Evolutionary conservation across 768 basidiomycete genomes (phyloP).

Genomic region (Mycena haematopus): DNA sequence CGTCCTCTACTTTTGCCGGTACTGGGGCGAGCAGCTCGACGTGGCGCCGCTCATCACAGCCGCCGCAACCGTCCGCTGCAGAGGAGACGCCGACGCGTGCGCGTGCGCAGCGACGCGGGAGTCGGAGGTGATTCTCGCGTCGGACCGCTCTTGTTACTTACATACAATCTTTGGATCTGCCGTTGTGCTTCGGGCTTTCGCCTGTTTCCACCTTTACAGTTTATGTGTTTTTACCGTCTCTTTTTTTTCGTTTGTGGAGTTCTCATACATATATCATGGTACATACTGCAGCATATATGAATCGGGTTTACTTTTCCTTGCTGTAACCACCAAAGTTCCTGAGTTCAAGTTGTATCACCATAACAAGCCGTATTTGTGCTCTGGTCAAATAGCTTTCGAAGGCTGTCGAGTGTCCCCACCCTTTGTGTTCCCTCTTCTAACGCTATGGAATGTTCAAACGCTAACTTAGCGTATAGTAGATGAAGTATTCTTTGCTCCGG

Average conservation of each 20-base stretch:
- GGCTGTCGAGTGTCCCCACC: too few species aligned
- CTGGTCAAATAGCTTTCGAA: too few species aligned
- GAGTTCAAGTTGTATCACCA: too few species aligned
- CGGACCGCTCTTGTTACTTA: background rate
- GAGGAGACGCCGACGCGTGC: constrained; percentile 23
- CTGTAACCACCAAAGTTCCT: too few species aligned
- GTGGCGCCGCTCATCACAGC: constrained; percentile 24
- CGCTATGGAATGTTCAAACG: too few species aligned
- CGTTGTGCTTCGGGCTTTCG: background rate
- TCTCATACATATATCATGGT: background rate
- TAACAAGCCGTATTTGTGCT: too few species aligned
- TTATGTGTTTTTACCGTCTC: too few species aligned
- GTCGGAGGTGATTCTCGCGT: constrained; percentile 18
- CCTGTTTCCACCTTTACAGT: background rate
- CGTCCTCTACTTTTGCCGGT: background rate
- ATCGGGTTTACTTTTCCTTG: background rate
- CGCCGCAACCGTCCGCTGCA: background rate
- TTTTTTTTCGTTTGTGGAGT: background rate
- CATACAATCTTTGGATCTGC: background rate
- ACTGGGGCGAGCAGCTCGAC: constrained; percentile 4
- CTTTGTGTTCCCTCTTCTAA: too few species aligned
- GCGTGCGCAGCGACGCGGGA: constrained; percentile 18
- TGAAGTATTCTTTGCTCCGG: too few species aligned
- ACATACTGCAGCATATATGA: background rate
- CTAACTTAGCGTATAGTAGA: too few species aligned